phyloP scores from a whole-genome alignment of 331 rosid genomes.

The Malus hybrid region DNA sequence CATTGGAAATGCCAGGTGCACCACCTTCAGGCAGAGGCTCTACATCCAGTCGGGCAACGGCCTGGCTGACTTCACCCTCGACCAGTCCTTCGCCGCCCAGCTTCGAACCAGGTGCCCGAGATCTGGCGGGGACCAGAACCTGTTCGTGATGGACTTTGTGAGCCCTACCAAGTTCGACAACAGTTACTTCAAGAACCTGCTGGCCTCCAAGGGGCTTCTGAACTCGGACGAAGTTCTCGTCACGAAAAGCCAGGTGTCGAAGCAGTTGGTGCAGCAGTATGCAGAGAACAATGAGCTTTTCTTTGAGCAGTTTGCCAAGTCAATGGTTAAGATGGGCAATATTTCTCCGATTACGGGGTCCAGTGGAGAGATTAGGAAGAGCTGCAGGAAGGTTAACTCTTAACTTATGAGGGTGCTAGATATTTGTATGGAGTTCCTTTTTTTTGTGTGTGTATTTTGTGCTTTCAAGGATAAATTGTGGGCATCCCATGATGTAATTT shows the following conservation, averaged over 20 bases:
- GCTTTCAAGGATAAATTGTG: neutral
- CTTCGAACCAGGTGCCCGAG: constrained; percentile 54
- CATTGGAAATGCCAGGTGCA: constrained; percentile 69
- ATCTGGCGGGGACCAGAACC: constrained; percentile 79
- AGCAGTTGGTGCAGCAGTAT: constrained; percentile 52
- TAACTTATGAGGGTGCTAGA: neutral
- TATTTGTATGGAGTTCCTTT: too few species aligned
- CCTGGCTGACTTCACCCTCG: constrained; percentile 51
- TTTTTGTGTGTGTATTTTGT: neutral
- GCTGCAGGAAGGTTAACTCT: constrained; percentile 51
- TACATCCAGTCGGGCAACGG: constrained; percentile 86
- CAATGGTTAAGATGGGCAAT: constrained; percentile 91
- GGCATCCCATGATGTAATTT: neutral
- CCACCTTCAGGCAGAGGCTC: constrained; percentile 81
- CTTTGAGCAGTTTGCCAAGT: constrained; percentile 69
- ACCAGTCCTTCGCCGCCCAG: constrained; percentile 45
- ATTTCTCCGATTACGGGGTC: constrained; percentile 72
- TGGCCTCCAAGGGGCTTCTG: constrained; percentile 66
- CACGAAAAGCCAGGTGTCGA: constrained; percentile 43
- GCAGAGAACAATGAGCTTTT: constrained; percentile 47
- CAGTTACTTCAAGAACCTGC: constrained; percentile 67
- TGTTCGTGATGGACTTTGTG: constrained; percentile 59
- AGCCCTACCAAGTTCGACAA: constrained; percentile 74
- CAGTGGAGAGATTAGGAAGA: constrained; percentile 69
- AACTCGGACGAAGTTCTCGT: constrained; percentile 73